phyloP scores from a whole-genome alignment of 345 rosid genomes.

The Populus simonii region DNA sequence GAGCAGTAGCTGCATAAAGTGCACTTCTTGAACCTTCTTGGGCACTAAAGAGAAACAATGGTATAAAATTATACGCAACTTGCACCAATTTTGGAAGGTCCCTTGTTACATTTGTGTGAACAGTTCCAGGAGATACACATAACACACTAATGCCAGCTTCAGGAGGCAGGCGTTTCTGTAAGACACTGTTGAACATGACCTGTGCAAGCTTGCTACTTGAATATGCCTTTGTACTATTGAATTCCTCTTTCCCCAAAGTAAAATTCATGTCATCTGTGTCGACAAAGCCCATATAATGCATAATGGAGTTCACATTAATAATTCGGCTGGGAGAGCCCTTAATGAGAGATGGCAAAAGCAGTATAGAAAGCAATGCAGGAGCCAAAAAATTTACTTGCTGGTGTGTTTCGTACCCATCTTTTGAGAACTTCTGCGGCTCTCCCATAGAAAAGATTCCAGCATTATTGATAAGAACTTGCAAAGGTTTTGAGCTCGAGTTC shows the following conservation, averaged over 20 bases:
- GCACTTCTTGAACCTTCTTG: constrained; percentile 17
- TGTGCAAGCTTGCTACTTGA: constrained; percentile 15
- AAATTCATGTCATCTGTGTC: constrained; percentile 13
- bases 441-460: constrained; percentile 13
- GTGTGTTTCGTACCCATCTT: constrained; percentile 16
- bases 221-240: constrained; percentile 8
- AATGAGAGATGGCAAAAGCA: constrained; percentile 15
- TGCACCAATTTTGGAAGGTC: constrained; percentile 11
- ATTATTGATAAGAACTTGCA: constrained; percentile 18
- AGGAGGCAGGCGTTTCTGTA: constrained; percentile 6
- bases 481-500: constrained; percentile 4
- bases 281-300: constrained; percentile 9
- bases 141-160: constrained; percentile 4
- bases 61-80: background rate
- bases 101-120: constrained; percentile 19
- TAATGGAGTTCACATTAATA: constrained; percentile 11
- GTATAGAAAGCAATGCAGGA: constrained; percentile 18
- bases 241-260: background rate
- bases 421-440: constrained; percentile 12
- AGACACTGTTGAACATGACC: constrained; percentile 16
- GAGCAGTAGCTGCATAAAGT: constrained; percentile 15
- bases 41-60: constrained; percentile 1
- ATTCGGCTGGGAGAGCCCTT: constrained; percentile 18
- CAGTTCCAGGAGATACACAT: constrained; percentile 18
- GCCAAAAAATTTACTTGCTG: constrained; percentile 19